Conservation (phyloP, 306 rosid species). For the Mucuna pruriens region DNA sequence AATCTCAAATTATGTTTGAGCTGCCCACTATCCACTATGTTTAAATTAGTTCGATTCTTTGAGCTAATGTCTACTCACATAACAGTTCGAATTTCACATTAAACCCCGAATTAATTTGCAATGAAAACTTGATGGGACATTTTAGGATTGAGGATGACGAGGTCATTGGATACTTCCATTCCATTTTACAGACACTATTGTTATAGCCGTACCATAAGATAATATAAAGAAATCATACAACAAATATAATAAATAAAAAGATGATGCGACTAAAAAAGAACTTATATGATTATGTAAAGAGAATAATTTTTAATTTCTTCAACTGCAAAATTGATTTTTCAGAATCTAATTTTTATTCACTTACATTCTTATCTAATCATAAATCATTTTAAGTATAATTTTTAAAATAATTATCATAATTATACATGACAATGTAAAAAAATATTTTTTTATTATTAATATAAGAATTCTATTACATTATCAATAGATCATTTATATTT, state of each 20-base stretch:
- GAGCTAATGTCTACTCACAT: not conserved
- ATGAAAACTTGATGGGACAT: not conserved
- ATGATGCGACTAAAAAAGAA: not conserved
- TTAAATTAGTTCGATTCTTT: no score
- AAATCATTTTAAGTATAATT: no score
- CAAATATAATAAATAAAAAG: not conserved
- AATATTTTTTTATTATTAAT: no score
- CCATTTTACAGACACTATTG: not conserved
- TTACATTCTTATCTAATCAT: no score
- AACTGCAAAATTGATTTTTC: no score
- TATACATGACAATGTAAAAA: no score
- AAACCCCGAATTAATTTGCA: not conserved
- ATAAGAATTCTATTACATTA: no score
- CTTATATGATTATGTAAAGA: not conserved
- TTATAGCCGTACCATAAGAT: not conserved
- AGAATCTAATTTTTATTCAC: no score
- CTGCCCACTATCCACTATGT: no score
- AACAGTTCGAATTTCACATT: not conserved
- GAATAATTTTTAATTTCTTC: not conserved
- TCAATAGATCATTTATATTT: no score
- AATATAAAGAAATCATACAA: not conserved
- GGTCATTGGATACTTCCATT: not conserved
- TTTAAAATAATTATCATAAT: no score
- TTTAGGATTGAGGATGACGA: not conserved
- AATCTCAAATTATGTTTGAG: no score